A percentile compares a stretch with the other conserved stretches of the same genome.
Conservation (phyloP, 2,329 filamentous ascomycete species). For the Sarocladium kiliense region DNA sequence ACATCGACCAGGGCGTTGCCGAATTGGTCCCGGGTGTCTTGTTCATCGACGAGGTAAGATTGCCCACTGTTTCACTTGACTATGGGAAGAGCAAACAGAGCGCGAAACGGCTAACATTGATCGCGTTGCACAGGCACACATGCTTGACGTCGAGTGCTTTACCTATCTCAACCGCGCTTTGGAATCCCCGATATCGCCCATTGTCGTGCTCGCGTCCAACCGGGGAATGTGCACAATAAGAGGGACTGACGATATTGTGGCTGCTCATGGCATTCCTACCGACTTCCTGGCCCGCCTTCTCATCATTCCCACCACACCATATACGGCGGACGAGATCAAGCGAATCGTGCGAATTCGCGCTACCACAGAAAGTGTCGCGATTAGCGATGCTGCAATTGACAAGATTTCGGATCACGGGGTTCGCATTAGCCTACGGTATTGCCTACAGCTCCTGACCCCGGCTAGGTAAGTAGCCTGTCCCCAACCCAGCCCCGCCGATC, state of each 20-base stretch:
- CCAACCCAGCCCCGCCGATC: conserved; percentile 9
- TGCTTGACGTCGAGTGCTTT: conserved; percentile 99
- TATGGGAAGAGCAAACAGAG: neutral
- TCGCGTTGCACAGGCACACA: conserved; percentile 68
- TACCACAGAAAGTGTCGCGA: conserved; percentile 71
- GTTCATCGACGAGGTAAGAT: conserved; percentile 90
- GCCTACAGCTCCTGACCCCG: conserved; percentile 83
- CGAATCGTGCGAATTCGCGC: conserved; percentile 83
- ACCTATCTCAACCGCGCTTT: conserved; percentile 98
- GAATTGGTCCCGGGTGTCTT: conserved; percentile 97
- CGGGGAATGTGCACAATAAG: conserved; percentile 90
- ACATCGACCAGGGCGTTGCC: conserved; percentile 96
- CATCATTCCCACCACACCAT: conserved; percentile 91
- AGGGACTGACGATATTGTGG: conserved; percentile 74
- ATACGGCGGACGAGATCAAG: conserved; percentile 84
- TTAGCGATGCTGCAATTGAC: conserved; percentile 78
- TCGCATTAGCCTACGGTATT: conserved; percentile 86
- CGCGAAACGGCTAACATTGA: conserved; percentile 4
- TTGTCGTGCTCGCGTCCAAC: conserved; percentile 96
- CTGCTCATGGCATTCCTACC: conserved; percentile 88
- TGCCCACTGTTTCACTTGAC: neutral
- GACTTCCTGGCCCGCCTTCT: conserved; percentile 91
- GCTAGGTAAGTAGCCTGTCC: conserved; percentile 52
- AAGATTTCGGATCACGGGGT: conserved; percentile 84
- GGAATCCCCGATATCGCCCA: conserved; percentile 89